A percentile compares a stretch with the other conserved stretches of the same genome.
Evolutionary conservation across 192 early-diverging fungal genomes (phyloP).

Genomic region (Coemansia sp.): DNA sequence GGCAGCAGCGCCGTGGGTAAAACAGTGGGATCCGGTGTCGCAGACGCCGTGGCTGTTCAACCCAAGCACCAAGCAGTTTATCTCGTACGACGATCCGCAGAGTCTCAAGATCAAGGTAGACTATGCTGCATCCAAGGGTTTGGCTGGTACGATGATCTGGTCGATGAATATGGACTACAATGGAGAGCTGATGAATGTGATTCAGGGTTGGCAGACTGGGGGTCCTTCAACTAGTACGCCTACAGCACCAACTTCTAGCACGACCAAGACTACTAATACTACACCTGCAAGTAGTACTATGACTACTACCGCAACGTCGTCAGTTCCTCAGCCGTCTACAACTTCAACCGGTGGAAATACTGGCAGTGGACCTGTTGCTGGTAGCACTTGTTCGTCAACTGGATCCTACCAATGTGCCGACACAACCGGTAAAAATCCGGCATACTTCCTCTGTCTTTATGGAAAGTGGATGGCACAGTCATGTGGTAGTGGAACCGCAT

Average conservation of each 20-base stretch:
- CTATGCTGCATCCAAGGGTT: slow-evolving; percentile 50
- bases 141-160: slow-evolving; percentile 65
- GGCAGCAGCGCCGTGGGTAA: slow-evolving; percentile 55
- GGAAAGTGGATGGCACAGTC: slow-evolving; percentile 24
- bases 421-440: slow-evolving; percentile 12
- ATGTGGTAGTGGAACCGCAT: slow-evolving; percentile 33
- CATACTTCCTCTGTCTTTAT: slow-evolving; percentile 30
- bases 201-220: slow-evolving; percentile 16
- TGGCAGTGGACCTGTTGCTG: slow-evolving; percentile 19
- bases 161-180: slow-evolving; percentile 59
- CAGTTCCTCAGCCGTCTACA: background rate
- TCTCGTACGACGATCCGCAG: slow-evolving; percentile 63
- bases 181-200: slow-evolving; percentile 51
- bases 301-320: background rate
- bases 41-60: slow-evolving; percentile 74
- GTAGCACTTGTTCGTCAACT: slow-evolving; percentile 12
- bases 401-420: slow-evolving; percentile 23
- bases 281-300: background rate
- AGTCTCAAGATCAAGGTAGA: slow-evolving; percentile 56
- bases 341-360: background rate
- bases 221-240: slow-evolving; percentile 7
- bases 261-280: background rate
- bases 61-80: slow-evolving; percentile 53
- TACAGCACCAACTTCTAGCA: slow-evolving; percentile 5
- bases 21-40: slow-evolving; percentile 58